Evolutionary conservation across 1,284 basidiomycete species (phyloP).

Genomic region (Crucibulum parvulum): DNA sequence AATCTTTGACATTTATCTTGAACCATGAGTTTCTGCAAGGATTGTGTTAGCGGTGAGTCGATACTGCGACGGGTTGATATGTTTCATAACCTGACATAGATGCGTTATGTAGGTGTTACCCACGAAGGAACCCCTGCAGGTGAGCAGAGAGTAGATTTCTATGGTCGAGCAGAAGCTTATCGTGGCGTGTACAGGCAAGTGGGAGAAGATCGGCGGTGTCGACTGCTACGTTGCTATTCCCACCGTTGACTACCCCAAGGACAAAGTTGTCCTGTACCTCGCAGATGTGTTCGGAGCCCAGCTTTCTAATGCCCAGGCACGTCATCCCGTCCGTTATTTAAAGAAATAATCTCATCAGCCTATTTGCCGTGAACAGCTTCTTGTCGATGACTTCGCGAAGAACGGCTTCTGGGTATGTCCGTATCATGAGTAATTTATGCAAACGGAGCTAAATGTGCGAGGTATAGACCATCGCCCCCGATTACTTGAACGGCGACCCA

Average conservation of each 20-base stretch:
- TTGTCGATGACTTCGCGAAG: slow-evolving; percentile 76
- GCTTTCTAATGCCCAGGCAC: slow-evolving; percentile 58
- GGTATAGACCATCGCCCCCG: slow-evolving; percentile 54
- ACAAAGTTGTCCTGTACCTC: slow-evolving; percentile 60
- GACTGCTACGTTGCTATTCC: slow-evolving; percentile 57
- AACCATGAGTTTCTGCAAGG: slow-evolving; percentile 59
- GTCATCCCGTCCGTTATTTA: not conserved
- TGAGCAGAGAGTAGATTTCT: slow-evolving; percentile 12
- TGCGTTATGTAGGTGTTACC: slow-evolving; percentile 49
- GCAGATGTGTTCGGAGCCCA: slow-evolving; percentile 72
- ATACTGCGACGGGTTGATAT: not conserved
- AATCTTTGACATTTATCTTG: not conserved
- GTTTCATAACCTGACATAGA: not conserved
- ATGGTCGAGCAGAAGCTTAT: no score
- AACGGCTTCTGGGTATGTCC: slow-evolving; percentile 68
- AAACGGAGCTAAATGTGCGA: not conserved
- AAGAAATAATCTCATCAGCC: no score
- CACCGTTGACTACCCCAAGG: slow-evolving; percentile 50
- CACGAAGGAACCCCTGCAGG: slow-evolving; percentile 63
- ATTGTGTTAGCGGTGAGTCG: slow-evolving; percentile 52
- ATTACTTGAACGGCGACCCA: slow-evolving; percentile 69
- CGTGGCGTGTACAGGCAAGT: not conserved
- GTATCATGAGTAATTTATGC: not conserved
- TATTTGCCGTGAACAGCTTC: slow-evolving; percentile 45
- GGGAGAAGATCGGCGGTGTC: slow-evolving; percentile 39